Base-by-base conservation (phyloP, 2,329 filamentous ascomycete species). In the Pestalotiopsis sp. region DNA sequence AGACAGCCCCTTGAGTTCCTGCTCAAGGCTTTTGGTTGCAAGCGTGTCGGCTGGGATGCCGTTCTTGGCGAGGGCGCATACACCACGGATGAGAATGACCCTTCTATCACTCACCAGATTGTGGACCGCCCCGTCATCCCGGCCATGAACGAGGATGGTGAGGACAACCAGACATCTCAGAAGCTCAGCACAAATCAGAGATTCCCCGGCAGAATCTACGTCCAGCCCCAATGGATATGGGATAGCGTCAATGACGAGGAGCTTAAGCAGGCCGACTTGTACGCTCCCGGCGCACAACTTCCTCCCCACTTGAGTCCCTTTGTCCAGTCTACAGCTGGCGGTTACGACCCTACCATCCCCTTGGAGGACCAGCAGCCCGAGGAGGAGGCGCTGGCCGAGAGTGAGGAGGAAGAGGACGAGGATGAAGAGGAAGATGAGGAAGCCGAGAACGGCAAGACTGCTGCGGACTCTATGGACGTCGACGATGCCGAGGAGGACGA, bases 181-280 rank as follows among this genome's bases (percentile, higher is more conserved):
- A 88, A 85, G 78, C 81, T 89, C 66, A 83, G 78, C 30, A 80
- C 80, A 68, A 92, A 93, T 75, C 89, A 89, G 71, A 89, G 94
- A 69, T 91, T 98, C 70, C 94, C 95, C n/a, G 95, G 95, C 44
- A 88, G 96, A 72, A 94, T 90, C 71, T 99, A 99, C 74, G 83
- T 99, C 67, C 96, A 99, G 82, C 96, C 96, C 22, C 96, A 99
- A 78, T 99, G 97, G 95, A 90, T 99, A 3, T 99, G 96, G 96
- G 96, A 99, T 77, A 95, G 93, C 75, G 84, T 97, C 78, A 99
- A 99, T 78, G 93, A 96, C 59, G 93, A 94, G 70, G 94, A 95
- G 80, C 83, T 99, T 67, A 90, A 98, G 78, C 88, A 92, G 71
- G 89, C 94, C 39, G 94, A 98, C 76, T 81, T 94, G 44, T 99